Base-by-base conservation (phyloP, 306 rosid genomes). In the apple (Malus domestica) region DNA sequence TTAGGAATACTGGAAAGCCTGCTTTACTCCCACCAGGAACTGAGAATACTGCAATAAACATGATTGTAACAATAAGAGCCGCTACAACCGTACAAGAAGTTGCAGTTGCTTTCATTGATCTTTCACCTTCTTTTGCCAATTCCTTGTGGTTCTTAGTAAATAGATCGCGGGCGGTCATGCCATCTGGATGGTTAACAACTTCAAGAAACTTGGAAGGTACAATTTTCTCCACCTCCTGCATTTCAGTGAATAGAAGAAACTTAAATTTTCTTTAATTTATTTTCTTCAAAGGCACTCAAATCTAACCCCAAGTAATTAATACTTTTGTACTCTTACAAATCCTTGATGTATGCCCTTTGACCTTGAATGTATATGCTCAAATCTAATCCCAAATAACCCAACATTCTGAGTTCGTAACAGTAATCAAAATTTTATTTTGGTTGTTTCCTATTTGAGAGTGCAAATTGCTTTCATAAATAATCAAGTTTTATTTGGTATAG, bases 81-180 rank as follows among this genome's bases (percentile, higher is more conserved):
- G 87, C 76, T 52, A 86, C 88, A 8, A 82, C 27, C 81, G 83
- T 86, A 20, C 87, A 86, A 71, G 86, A 84, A 2, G 67, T 73
- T 4, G 90, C 80, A 3, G 86, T 88, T 76, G 74, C 3, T 35
- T 80, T 65, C 88, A 84, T 88, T 87, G 88, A 86, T 1, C 69
- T n/a, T 68, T 84, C 88, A 10, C 84, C 90, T 2, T 73, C 76
- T 3, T 71, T 54, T 0, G 60, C 35, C 59, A 88, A 46, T 0
- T 72, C 81, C 45, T 61, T 25, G 46, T 88, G 92, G 16, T 46
- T 59, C 10, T 22, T 9, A 0, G 77, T 84, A 85, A 88, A 88
- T 18, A 82, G 13, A 60, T 80, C 70, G 6, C 42, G 57, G 23
- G 90, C 85, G 15, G 83, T 72, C 51, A 33, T 67, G 3, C 29